phyloP scores from a whole-genome alignment of 345 rosid species.

The Raphanus raphanistrum region DNA sequence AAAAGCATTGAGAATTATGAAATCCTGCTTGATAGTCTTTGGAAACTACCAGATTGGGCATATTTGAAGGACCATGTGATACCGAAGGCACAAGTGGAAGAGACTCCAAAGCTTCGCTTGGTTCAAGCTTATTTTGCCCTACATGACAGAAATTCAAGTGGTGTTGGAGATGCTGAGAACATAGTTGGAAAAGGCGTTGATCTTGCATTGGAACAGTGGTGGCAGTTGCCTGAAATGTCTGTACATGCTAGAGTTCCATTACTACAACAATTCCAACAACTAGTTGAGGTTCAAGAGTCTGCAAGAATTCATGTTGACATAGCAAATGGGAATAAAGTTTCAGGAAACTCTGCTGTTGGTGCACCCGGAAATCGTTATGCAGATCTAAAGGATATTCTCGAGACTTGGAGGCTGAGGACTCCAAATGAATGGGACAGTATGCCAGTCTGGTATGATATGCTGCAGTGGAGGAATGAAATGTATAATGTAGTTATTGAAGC shows the following conservation, averaged over 20 bases:
- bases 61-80: constrained; percentile 89
- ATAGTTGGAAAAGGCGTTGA: constrained; percentile 88
- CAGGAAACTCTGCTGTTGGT: constrained; percentile 55
- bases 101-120: constrained; percentile 87
- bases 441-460: constrained; percentile 94
- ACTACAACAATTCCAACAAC: constrained; percentile 92
- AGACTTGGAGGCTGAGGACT: constrained; percentile 94
- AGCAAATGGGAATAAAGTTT: constrained; percentile 72
- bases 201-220: constrained; percentile 94
- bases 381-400: constrained; percentile 93
- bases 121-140: constrained; percentile 88
- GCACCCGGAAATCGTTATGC: constrained; percentile 80
- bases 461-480: constrained; percentile 98
- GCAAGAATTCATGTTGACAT: constrained; percentile 78
- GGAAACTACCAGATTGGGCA: constrained; percentile 96
- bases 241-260: constrained; percentile 91
- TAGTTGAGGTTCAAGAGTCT: constrained; percentile 97
- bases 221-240: constrained; percentile 98
- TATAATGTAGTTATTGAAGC: constrained; percentile 88
- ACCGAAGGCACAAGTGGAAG: constrained; percentile 97
- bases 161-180: constrained; percentile 86
- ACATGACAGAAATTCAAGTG: constrained; percentile 77
- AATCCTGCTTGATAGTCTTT: constrained; percentile 85
- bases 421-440: constrained; percentile 98
- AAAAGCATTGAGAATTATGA: constrained; percentile 87